Evolutionary conservation across 305 asterid species (phyloP).

Genomic region (Rubia balearica): DNA sequence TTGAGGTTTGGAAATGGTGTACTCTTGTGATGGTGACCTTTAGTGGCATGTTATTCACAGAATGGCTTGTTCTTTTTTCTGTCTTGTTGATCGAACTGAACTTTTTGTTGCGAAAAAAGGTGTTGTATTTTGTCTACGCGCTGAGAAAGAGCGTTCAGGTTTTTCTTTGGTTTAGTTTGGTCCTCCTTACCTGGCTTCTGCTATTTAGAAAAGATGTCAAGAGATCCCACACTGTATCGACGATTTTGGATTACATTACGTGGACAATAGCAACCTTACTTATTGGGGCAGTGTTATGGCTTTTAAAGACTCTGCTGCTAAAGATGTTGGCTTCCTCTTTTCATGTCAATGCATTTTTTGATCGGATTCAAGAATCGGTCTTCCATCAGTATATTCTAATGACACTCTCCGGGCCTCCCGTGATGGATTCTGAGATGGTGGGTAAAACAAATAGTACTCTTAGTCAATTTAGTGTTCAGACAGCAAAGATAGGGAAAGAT

Average conservation of each 20-base stretch:
- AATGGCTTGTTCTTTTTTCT: conserved; percentile 51
- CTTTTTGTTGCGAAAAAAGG: conserved; percentile 61
- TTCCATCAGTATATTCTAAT: conserved; percentile 65
- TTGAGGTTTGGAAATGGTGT: conserved; percentile 64
- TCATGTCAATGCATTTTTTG: conserved; percentile 71
- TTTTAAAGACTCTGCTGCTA: conserved; percentile 55
- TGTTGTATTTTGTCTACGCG: conserved; percentile 62
- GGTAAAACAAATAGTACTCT: conserved; percentile 34
- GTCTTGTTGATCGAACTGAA: conserved; percentile 66
- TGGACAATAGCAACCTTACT: conserved; percentile 58
- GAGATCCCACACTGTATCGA: conserved; percentile 26
- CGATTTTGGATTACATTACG: conserved; percentile 45
- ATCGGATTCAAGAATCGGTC: conserved; percentile 63
- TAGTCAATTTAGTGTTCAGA: conserved; percentile 37
- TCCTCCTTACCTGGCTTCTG: conserved; percentile 58
- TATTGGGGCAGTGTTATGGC: conserved; percentile 59
- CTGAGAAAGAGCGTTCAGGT: conserved; percentile 58
- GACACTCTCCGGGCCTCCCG: conserved; percentile 61
- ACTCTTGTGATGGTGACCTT: conserved; percentile 59
- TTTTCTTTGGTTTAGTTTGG: conserved; percentile 52
- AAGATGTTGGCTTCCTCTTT: conserved; percentile 74
- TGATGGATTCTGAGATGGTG: conserved; percentile 48
- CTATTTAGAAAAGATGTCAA: conserved; percentile 39
- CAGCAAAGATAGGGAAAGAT: conserved; percentile 41
- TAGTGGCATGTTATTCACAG: conserved; percentile 58